Base-by-base conservation (phyloP, 352 stramenopile genomes). In the Globisporangium middletonii region DNA sequence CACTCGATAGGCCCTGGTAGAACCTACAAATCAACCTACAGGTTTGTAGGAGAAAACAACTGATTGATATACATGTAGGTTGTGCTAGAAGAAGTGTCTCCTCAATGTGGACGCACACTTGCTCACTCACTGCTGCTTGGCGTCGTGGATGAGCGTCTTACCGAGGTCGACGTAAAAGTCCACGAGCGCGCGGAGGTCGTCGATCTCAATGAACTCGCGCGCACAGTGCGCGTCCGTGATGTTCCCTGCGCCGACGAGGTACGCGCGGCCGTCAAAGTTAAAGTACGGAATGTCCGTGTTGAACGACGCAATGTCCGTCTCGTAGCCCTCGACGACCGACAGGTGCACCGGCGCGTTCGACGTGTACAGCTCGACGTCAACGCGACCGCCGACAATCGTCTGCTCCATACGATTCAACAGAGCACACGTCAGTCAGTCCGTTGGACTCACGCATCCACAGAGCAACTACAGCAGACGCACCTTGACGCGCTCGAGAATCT, bases 221-320 rank as follows among this genome's bases (percentile, higher is more conserved):
- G 76, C 72, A 55, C 78, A 91, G 45, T 91, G 81, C 1, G 81
- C 81, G 60, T 91, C 77, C 5, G 75, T 88, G 63, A 91, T 91
- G 56, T 68, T 85, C 50, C 81, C 81, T 6, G 78, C 78, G 28
- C 81, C 81, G n/a, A 91, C 69, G 33, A 91, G 69, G 57, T 89
- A 91, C n/a, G 78, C 77, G 58, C 84, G 88, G 47, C 81, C 81
- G 37, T 88, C 77, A 54, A 85, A 91, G 43, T 86, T 70, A 60
- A 94, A 91, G 71, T 92, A 96, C 38, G 84, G 82, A n/a, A 96
- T 86, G 41, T 95, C 86, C 0, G 86, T 94, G 63, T 95, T 96
- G 68, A 94, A 96, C 33, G 77, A 91, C 6, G 86, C 86, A 16
- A 96, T 68, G 33, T 88, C 83, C 27, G 79, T 92, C 33, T 91